A percentile compares a stretch with the other conserved stretches of the same genome.
These are phyloP conservation scores for Diaporthe vexans DNA, from an alignment of 2,329 filamentous ascomycete species.

Conservation along the genomic window DNA sequence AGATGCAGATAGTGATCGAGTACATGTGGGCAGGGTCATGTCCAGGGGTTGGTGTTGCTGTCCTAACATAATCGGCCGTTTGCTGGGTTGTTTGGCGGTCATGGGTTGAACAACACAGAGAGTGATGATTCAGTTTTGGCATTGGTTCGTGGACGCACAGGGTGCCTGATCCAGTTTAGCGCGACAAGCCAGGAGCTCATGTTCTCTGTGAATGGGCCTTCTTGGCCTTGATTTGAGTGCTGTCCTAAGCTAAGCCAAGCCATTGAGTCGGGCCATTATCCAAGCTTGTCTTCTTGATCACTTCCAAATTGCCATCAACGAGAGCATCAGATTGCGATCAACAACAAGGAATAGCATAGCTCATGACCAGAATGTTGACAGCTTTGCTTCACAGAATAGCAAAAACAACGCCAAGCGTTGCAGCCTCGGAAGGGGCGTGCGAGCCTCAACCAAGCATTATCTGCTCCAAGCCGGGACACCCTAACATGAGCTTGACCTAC, in stretches of 20 bases:
- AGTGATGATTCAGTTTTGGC: slow-evolving; percentile 29
- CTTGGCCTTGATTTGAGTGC: neutral
- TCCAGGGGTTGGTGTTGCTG: slow-evolving; percentile 5
- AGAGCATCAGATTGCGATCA: neutral
- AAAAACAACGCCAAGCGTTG: neutral
- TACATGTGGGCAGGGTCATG: neutral
- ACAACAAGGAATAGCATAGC: neutral
- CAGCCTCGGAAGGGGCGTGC: neutral
- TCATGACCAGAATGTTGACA: neutral
- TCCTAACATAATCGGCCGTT: neutral
- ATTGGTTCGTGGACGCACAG: neutral
- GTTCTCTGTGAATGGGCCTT: neutral
- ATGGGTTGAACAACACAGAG: neutral
- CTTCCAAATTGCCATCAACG: neutral
- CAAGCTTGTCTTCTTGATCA: neutral
- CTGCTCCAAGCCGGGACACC: slow-evolving; percentile 3
- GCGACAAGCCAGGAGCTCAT: neutral
- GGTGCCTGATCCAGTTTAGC: slow-evolving; percentile 25
- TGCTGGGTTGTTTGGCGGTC: neutral
- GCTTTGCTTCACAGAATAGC: neutral
- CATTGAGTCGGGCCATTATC: neutral
- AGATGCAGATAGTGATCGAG: neutral
- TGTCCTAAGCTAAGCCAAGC: too few species aligned
- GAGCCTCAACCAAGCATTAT: slow-evolving; percentile 12
- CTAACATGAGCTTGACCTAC: slow-evolving; percentile 4